Evolutionary conservation across 257 asterid genomes (phyloP).

Genomic region (Lavandula angustifolia): DNA sequence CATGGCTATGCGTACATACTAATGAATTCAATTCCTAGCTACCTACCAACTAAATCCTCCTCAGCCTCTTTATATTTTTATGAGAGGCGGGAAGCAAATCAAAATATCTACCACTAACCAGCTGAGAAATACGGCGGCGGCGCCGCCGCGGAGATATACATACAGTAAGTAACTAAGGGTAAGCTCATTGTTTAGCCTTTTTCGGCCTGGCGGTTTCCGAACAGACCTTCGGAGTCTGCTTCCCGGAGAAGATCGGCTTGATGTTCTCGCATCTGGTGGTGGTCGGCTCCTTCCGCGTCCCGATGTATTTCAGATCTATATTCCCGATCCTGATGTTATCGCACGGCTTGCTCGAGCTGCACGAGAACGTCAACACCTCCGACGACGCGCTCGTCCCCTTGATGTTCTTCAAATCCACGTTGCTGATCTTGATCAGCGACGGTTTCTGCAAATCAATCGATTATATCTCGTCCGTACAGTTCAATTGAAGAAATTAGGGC

Average conservation of each 20-base stretch:
- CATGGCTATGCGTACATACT: too few relatives aligned
- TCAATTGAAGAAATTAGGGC: too few relatives aligned
- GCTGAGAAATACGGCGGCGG: too few relatives aligned
- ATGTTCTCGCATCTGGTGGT: slow-evolving; percentile 45
- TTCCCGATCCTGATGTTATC: slow-evolving; percentile 40
- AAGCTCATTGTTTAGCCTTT: too few relatives aligned
- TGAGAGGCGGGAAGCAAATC: too few relatives aligned
- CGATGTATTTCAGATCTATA: slow-evolving; percentile 43
- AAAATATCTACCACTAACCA: too few relatives aligned
- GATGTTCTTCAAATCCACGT: slow-evolving; percentile 30
- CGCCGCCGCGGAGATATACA: too few relatives aligned
- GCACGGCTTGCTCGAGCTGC: slow-evolving; percentile 54
- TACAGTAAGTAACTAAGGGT: too few relatives aligned
- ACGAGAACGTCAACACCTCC: slow-evolving; percentile 33
- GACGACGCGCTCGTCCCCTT: slow-evolving; percentile 43
- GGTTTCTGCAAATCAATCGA: slow-evolving; percentile 27
- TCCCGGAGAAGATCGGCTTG: slow-evolving; percentile 44
- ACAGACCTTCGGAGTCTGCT: slow-evolving; percentile 38
- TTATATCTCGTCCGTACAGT: too few relatives aligned
- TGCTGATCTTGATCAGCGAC: slow-evolving; percentile 31
- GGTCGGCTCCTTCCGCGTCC: slow-evolving; percentile 27
- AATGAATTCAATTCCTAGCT: too few relatives aligned
- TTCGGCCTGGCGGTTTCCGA: neutral
- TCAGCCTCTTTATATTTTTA: too few relatives aligned
- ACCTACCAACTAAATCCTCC: too few relatives aligned